Percentiles rank a stretch among this genome's conserved stretches.
phyloP scores from a whole-genome alignment of 2,329 filamentous ascomycete species.

The Aspergillus fijiensis region DNA sequence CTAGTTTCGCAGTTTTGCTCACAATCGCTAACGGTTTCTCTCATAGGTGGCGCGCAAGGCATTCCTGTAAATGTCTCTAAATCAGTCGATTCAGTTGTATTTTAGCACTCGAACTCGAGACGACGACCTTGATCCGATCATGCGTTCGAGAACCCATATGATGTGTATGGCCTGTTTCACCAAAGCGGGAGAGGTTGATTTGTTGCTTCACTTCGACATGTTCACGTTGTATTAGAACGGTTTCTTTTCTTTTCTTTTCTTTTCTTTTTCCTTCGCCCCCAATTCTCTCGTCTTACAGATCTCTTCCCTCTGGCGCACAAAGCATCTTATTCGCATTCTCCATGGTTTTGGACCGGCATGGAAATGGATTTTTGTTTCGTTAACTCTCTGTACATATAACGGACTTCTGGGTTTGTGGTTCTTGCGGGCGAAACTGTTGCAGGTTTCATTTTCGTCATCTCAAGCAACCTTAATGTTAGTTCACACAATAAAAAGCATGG shows the following conservation, averaged over 20 bases:
- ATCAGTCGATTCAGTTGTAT: slow-evolving; percentile 10
- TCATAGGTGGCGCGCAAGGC: slow-evolving; percentile 52
- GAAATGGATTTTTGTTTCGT: slow-evolving; percentile 39
- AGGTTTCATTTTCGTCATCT: slow-evolving; percentile 24
- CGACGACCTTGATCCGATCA: slow-evolving; percentile 17
- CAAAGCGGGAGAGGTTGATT: slow-evolving; percentile 24
- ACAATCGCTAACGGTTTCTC: slow-evolving; percentile 12
- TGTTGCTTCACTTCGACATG: slow-evolving; percentile 28
- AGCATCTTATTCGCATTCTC: slow-evolving; percentile 44
- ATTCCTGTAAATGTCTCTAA: slow-evolving; percentile 43
- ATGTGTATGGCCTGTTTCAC: slow-evolving; percentile 28
- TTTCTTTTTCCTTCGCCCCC: background rate
- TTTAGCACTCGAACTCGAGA: slow-evolving; percentile 17
- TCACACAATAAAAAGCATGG: slow-evolving; percentile 18
- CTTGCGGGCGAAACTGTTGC: slow-evolving; percentile 27
- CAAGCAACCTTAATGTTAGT: slow-evolving; percentile 33
- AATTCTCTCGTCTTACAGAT: slow-evolving; percentile 24
- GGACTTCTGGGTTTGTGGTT: slow-evolving; percentile 34
- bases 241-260: slow-evolving; percentile 26
- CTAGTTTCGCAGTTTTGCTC: slow-evolving; percentile 1
- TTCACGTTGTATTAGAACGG: slow-evolving; percentile 41
- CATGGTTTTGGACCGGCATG: slow-evolving; percentile 43
- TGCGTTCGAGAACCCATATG: slow-evolving; percentile 23
- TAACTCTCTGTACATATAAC: slow-evolving; percentile 46
- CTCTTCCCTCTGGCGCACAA: slow-evolving; percentile 48